Percentiles rank a stretch among this genome's conserved stretches.
phyloP scores from a whole-genome alignment of 345 rosid genomes.

The Lepidium didymum region DNA sequence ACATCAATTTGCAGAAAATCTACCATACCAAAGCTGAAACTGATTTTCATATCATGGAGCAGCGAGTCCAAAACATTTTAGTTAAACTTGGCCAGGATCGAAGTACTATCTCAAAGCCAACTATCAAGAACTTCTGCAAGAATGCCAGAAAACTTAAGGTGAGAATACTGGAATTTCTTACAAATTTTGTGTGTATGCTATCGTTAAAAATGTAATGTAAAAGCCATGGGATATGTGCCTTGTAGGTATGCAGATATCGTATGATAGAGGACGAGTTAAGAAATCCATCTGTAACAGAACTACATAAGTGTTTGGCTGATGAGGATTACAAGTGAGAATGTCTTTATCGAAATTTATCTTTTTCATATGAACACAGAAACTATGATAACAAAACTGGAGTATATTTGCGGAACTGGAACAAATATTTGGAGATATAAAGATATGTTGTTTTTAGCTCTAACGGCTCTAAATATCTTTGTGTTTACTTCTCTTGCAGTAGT shows the following conservation, averaged over 20 bases:
- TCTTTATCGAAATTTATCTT: background rate
- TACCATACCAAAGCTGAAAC: slow-evolving; percentile 92
- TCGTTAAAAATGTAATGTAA: background rate
- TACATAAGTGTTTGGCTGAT: slow-evolving; percentile 67
- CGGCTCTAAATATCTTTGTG: background rate
- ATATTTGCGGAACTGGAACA: background rate
- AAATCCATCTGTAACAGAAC: slow-evolving; percentile 58
- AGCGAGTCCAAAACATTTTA: slow-evolving; percentile 47
- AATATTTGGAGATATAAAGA: background rate
- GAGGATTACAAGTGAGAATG: slow-evolving; percentile 65
- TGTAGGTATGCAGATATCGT: slow-evolving; percentile 78
- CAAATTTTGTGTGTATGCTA: background rate
- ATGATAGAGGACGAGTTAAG: slow-evolving; percentile 68
- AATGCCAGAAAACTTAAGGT: slow-evolving; percentile 92
- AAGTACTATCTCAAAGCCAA: slow-evolving; percentile 52
- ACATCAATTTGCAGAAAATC: slow-evolving; percentile 83
- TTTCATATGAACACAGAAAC: background rate
- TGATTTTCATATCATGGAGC: slow-evolving; percentile 69
- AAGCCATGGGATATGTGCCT: slow-evolving; percentile 6
- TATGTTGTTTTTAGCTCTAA: background rate
- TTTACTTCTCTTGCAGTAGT: slow-evolving; percentile 34
- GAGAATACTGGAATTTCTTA: slow-evolving; percentile 16
- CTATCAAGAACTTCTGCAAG: slow-evolving; percentile 73
- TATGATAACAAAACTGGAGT: background rate
- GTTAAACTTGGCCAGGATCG: slow-evolving; percentile 69